Conservation (phyloP, 106 monocot genomes). For the Iris macrosiphon region DNA sequence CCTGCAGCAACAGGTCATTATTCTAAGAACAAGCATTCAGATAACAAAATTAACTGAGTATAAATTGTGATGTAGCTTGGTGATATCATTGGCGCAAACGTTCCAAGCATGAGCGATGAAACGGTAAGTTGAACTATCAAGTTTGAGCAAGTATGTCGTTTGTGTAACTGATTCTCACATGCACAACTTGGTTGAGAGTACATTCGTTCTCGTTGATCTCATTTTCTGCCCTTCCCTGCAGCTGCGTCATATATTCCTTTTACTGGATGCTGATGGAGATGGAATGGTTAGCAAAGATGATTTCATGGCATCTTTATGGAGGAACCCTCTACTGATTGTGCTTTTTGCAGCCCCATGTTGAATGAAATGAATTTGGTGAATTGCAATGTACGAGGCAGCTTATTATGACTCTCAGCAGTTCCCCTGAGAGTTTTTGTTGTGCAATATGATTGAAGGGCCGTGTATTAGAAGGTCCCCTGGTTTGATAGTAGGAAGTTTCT, state of each 20-base stretch:
- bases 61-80: slow-evolving; percentile 23
- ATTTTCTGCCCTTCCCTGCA: slow-evolving; percentile 11
- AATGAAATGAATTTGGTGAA: no score
- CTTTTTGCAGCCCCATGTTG: slow-evolving; percentile 21
- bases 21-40: neutral
- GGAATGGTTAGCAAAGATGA: slow-evolving; percentile 48
- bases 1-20: no score
- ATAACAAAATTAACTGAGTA: neutral
- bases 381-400: no score
- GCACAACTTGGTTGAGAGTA: no score
- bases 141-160: no score
- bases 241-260: slow-evolving; percentile 27
- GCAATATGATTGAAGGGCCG: no score
- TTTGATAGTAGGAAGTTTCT: no score
- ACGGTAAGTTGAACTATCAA: slow-evolving; percentile 4
- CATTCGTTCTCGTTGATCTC: no score
- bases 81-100: slow-evolving; percentile 21
- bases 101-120: slow-evolving; percentile 13
- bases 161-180: no score
- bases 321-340: slow-evolving; percentile 69
- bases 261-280: slow-evolving; percentile 40
- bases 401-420: no score
- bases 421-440: no score
- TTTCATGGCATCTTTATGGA: slow-evolving; percentile 61
- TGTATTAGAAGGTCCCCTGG: no score